phyloP scores from a whole-genome alignment of 2,329 filamentous ascomycete genomes.

The Fusarium redolens region DNA sequence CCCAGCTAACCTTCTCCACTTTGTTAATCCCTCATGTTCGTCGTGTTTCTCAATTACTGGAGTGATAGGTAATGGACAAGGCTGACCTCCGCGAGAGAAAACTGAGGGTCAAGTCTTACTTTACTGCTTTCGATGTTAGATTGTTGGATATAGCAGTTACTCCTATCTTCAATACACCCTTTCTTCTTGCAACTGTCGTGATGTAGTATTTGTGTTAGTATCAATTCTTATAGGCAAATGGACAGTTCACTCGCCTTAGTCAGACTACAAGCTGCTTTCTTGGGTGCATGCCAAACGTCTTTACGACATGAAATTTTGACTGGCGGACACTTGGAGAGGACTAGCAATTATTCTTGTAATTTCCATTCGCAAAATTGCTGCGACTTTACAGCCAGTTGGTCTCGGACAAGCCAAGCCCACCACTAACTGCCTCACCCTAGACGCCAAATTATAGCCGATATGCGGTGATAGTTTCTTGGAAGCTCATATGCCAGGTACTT shows the following conservation, averaged over 20 bases:
- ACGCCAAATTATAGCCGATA: neutral
- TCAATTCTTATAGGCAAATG: accelerated
- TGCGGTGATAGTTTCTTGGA: neutral
- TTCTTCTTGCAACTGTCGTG: accelerated
- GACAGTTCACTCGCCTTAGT: neutral
- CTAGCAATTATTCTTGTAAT: neutral
- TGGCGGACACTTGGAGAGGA: neutral
- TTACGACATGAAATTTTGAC: neutral
- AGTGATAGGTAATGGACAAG: neutral
- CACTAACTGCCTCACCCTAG: accelerated
- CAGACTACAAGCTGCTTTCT: neutral
- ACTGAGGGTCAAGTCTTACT: neutral
- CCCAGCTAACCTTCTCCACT: accelerated
- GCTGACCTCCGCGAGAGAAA: neutral
- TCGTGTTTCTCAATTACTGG: neutral
- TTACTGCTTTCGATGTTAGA: accelerated
- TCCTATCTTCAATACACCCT: accelerated
- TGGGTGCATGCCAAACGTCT: neutral
- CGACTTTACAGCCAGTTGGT: neutral
- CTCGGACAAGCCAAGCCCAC: neutral
- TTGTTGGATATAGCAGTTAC: accelerated
- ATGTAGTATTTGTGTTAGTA: neutral
- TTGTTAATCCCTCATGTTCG: accelerated
- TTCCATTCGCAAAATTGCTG: neutral
- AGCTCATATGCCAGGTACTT: accelerated